phyloP scores from a whole-genome alignment of 2,329 filamentous ascomycete genomes.

The Colletotrichum filicis region DNA sequence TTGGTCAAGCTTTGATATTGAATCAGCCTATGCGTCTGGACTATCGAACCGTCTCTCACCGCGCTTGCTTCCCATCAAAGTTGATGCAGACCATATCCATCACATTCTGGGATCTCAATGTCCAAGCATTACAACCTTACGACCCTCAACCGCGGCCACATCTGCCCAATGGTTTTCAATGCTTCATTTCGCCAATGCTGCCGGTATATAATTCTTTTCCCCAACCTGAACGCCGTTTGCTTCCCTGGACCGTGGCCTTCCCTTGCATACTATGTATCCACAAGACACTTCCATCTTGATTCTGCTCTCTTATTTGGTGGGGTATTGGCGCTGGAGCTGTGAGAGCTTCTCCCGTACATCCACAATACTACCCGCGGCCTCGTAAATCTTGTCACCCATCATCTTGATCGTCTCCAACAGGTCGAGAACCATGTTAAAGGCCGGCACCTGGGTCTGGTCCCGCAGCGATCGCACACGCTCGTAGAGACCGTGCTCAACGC shows the following conservation, averaged over 20 bases:
- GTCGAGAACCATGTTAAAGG: constrained; percentile 35
- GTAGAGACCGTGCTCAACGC: constrained; percentile 58
- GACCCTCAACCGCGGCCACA: background rate
- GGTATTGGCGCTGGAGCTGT: constrained; percentile 37
- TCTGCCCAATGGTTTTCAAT: background rate
- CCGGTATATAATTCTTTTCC: constrained; percentile 26
- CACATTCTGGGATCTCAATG: background rate
- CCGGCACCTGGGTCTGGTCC: constrained; percentile 35
- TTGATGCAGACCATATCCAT: background rate
- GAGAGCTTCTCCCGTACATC: constrained; percentile 39
- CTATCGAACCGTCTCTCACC: background rate
- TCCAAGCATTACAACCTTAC: background rate
- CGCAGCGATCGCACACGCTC: constrained; percentile 39
- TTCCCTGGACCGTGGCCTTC: background rate
- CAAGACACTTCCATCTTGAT: background rate
- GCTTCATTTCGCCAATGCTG: background rate
- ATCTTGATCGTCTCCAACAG: constrained; percentile 37
- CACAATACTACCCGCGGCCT: constrained; percentile 34
- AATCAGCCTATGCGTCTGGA: background rate
- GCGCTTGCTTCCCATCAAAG: background rate
- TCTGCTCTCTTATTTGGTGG: constrained; percentile 46
- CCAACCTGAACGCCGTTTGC: constrained; percentile 31
- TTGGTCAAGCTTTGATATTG: fast-evolving
- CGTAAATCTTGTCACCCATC: constrained; percentile 37
- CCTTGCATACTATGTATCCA: background rate